Conservation (phyloP, 169 alveolate genomes). For the Neospora caninum region DNA sequence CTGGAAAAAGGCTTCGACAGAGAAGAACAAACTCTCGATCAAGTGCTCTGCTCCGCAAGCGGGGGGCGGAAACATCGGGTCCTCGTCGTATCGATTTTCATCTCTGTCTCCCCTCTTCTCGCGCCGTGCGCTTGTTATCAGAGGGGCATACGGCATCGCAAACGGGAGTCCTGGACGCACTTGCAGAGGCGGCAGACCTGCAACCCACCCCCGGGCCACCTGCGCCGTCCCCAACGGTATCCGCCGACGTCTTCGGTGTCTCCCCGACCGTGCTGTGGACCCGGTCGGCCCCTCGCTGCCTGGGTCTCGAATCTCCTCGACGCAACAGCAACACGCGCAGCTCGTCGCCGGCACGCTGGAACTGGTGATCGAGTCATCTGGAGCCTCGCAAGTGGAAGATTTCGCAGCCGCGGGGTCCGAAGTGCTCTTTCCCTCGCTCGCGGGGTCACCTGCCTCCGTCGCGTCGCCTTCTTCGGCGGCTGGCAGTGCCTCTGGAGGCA, state of each 20-base stretch:
- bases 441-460: too few relatives aligned
- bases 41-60: slow-evolving; percentile 18
- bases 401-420: too few relatives aligned
- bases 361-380: background rate
- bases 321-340: slow-evolving; percentile 21
- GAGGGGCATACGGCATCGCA: background rate
- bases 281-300: background rate
- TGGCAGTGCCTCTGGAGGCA: too few relatives aligned
- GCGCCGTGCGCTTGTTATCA: background rate
- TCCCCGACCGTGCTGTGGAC: background rate
- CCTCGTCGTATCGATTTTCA: background rate
- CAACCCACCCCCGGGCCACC: slow-evolving; percentile 18
- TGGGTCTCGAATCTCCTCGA: background rate
- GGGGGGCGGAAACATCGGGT: background rate
- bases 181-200: background rate
- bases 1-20: slow-evolving; percentile 22
- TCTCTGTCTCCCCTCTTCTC: background rate
- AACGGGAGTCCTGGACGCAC: slow-evolving; percentile 12
- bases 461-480: too few relatives aligned
- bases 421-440: too few relatives aligned
- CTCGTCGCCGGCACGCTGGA: background rate
- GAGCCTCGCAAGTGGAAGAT: too few relatives aligned
- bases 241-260: background rate
- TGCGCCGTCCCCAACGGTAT: slow-evolving; percentile 1
- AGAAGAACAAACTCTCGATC: slow-evolving; percentile 20